Percentiles rank a stretch among this genome's conserved stretches.
These are phyloP conservation scores for Colletotrichum sansevieriae DNA, from an alignment of 2,329 filamentous ascomycete species.

Conservation along the genomic window DNA sequence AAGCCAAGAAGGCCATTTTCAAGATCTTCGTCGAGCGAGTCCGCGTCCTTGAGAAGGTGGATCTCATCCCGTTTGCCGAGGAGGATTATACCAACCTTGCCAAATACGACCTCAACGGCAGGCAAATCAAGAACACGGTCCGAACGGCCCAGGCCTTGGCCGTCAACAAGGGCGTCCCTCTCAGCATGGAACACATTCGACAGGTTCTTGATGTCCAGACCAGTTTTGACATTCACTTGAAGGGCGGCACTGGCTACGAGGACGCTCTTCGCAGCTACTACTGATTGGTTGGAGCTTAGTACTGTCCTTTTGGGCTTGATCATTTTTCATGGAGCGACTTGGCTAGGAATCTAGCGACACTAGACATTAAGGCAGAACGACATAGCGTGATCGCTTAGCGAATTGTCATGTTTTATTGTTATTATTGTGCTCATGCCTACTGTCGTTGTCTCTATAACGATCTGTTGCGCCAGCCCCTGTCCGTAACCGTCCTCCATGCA, in stretches of 20 bases:
- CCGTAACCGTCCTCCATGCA: too few relatives aligned
- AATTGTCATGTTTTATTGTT: too few relatives aligned
- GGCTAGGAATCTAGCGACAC: too few relatives aligned
- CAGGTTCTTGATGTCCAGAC: slow-evolving; percentile 87
- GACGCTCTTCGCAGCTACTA: slow-evolving; percentile 88
- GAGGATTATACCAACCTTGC: slow-evolving; percentile 76
- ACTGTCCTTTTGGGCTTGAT: too few relatives aligned
- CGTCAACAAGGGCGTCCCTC: slow-evolving; percentile 77
- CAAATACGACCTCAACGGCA: slow-evolving; percentile 72
- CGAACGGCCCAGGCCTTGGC: slow-evolving; percentile 86
- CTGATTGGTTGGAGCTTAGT: background rate
- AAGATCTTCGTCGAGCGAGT: slow-evolving; percentile 85
- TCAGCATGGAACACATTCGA: slow-evolving; percentile 84
- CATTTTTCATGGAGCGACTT: too few relatives aligned
- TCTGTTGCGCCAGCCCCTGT: too few relatives aligned
- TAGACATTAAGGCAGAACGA: too few relatives aligned
- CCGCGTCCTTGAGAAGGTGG: slow-evolving; percentile 71
- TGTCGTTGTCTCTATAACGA: too few relatives aligned
- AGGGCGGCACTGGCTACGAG: slow-evolving; percentile 82
- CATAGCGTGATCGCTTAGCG: too few relatives aligned
- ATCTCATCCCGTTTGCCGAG: slow-evolving; percentile 71
- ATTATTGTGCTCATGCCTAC: too few relatives aligned
- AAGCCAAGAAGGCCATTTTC: slow-evolving; percentile 85
- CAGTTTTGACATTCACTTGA: slow-evolving; percentile 86
- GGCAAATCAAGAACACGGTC: slow-evolving; percentile 89